A percentile compares a stretch with the other conserved stretches of the same genome.
Evolutionary conservation across 805 yeast genomes (phyloP).

Genomic region (Isabelozyma gotoi): DNA sequence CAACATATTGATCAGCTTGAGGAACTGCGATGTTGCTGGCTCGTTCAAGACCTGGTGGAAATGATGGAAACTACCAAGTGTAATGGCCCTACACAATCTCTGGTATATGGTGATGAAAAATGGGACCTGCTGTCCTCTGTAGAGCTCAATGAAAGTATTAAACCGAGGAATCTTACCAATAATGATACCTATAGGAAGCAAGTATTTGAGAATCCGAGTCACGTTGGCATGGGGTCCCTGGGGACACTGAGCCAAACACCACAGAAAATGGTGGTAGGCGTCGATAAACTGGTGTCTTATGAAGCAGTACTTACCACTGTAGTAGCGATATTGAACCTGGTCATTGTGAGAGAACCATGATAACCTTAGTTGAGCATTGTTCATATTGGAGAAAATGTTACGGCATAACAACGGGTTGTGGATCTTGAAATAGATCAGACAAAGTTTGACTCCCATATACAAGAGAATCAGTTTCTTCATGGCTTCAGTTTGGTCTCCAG

Average conservation of each 20-base stretch:
- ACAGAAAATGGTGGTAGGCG: constrained; percentile 51
- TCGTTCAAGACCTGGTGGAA: constrained; percentile 28
- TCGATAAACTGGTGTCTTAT: constrained; percentile 50
- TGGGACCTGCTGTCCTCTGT: background rate
- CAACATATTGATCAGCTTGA: constrained; percentile 36
- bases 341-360: constrained; percentile 41
- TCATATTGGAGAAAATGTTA: constrained; percentile 61
- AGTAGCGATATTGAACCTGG: constrained; percentile 52
- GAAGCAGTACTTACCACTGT: constrained; percentile 54
- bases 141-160: constrained; percentile 6
- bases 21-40: constrained; percentile 27
- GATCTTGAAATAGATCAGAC: constrained; percentile 55
- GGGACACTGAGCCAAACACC: constrained; percentile 49
- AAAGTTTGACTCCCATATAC: constrained; percentile 52
- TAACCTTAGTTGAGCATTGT: constrained; percentile 47
- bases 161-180: constrained; percentile 54
- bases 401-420: constrained; percentile 58
- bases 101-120: constrained; percentile 31
- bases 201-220: constrained; percentile 42
- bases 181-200: constrained; percentile 53
- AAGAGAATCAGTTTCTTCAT: constrained; percentile 50
- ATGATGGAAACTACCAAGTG: constrained; percentile 41
- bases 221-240: constrained; percentile 28
- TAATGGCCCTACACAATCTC: constrained; percentile 35
- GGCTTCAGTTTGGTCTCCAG: constrained; percentile 34